Evolutionary conservation across 2,329 filamentous ascomycete species (phyloP), one percentile per base, ranked within the genome.

Genomic region (Fusarium foetens): DNA sequence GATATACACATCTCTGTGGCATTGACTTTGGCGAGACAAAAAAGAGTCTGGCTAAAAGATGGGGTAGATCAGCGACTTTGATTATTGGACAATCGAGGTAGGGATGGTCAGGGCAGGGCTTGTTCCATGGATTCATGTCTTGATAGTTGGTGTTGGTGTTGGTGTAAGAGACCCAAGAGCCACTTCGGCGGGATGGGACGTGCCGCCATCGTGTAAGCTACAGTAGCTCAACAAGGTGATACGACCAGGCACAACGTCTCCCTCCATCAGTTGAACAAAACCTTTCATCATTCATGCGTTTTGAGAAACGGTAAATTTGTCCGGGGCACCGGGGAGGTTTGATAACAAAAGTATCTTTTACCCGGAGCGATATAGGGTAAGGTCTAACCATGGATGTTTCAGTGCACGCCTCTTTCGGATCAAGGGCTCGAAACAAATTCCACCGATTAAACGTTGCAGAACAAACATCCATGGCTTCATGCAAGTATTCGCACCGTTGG

Each of bases 21-120:
- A 71, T 63, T 70, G 57, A 53, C 61, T 61, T 60, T 64, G 62
- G 54, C 42, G 64, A 71, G 60, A 73, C 60, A 74, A 61, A 71
- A 52, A 63, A 67, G 52, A 61, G 48, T 72, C 61, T 71, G 46
- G 60, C 73, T 75, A 74, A 76, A 77, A 69, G 70, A 76, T 66
- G 75, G 75, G 75, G 73, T 76, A 77, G 49, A 48, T 33, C 41
- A 49, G 55, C 45, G 31, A 21, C 51, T 54, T 38, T 17, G 25
- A 8, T 67, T 33, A 75, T 76, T 75, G 73, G 75, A 55, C 51
- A 67, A 71, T 72, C 53, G 63, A 62, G 59, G 43, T 59, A 62
- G 38, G 61, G 72, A 54, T 65, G 57, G 31, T 36, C 58, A 61
- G 58, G 54, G 63, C 23, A 61, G 49, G 49, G 43, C 12, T 25